Conservation (phyloP, 352 stramenopile species). For the Blastocystis sp. region DNA sequence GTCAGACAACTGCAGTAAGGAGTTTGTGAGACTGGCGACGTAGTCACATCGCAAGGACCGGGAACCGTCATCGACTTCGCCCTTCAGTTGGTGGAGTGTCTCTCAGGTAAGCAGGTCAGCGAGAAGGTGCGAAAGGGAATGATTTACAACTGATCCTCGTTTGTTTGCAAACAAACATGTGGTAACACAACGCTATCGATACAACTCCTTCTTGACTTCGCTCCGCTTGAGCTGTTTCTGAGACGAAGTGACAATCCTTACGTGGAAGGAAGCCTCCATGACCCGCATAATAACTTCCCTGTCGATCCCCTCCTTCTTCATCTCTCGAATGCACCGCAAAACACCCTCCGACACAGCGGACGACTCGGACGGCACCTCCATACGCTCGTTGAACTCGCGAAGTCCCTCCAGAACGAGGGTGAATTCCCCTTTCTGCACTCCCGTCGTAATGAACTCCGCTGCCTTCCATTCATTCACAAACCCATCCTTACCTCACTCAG, state of each 20-base stretch:
- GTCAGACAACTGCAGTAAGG: conserved; percentile 42
- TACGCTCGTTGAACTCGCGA: neutral
- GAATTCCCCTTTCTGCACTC: conserved; percentile 11
- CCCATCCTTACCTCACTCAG: neutral
- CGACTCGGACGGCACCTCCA: neutral
- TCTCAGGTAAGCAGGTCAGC: conserved; percentile 59
- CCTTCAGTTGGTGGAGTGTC: conserved; percentile 58
- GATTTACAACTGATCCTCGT: conserved; percentile 53
- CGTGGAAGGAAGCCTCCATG: neutral
- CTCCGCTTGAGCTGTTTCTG: neutral
- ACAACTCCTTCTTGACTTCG: conserved; percentile 25
- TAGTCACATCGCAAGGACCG: conserved; percentile 61
- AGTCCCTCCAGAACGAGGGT: conserved; percentile 14
- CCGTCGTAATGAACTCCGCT: neutral
- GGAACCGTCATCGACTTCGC: conserved; percentile 62
- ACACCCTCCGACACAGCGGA: neutral
- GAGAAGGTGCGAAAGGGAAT: conserved; percentile 58
- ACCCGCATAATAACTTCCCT: neutral
- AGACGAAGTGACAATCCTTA: neutral
- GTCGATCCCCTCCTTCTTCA: neutral
- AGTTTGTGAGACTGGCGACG: neutral
- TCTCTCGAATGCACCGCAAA: neutral
- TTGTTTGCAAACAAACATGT: neutral
- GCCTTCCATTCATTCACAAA: neutral
- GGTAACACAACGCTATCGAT: neutral